Conservation (phyloP, 1,284 basidiomycete genomes). For the Trametes pubescens region DNA sequence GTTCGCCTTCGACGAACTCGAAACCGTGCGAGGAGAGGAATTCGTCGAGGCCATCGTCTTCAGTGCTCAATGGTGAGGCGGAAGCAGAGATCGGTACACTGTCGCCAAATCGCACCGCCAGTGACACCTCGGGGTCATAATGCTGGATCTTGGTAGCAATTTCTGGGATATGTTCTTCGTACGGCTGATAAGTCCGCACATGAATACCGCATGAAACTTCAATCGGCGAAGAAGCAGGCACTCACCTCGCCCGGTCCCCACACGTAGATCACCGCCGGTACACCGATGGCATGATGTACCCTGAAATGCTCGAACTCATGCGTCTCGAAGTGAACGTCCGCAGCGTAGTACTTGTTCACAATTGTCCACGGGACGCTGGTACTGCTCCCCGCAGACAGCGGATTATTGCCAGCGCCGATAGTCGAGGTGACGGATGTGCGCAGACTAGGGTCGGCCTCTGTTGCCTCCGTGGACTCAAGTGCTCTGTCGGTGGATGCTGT, state of each 20-base stretch:
- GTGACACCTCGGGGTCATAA: constrained; percentile 70
- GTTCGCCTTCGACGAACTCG: constrained; percentile 68
- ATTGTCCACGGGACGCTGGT: constrained; percentile 77
- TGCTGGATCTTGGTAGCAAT: constrained; percentile 56
- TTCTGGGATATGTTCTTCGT: constrained; percentile 57
- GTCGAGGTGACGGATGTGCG: constrained; percentile 23
- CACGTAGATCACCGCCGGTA: constrained; percentile 76
- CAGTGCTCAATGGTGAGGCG: constrained; percentile 32
- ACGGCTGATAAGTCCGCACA: constrained; percentile 49
- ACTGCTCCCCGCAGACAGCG: constrained; percentile 24
- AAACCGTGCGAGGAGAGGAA: constrained; percentile 74
- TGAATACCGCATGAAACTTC: constrained; percentile 11
- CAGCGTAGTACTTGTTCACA: constrained; percentile 86
- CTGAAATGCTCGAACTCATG: constrained; percentile 37
- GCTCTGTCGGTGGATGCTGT: constrained; percentile 5
- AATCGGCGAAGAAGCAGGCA: constrained; percentile 17
- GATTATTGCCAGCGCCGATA: constrained; percentile 18
- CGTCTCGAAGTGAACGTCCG: constrained; percentile 71
- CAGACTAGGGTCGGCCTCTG: constrained; percentile 1
- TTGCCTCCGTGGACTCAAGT: background rate
- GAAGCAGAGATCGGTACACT: constrained; percentile 28
- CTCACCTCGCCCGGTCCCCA: constrained; percentile 73
- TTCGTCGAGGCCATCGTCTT: constrained; percentile 64
- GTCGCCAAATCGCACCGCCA: constrained; percentile 63
- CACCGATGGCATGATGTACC: constrained; percentile 48